Evolutionary conservation across 352 stramenopile genomes (phyloP).

Genomic region (Phytopythium chamaehyphon): DNA sequence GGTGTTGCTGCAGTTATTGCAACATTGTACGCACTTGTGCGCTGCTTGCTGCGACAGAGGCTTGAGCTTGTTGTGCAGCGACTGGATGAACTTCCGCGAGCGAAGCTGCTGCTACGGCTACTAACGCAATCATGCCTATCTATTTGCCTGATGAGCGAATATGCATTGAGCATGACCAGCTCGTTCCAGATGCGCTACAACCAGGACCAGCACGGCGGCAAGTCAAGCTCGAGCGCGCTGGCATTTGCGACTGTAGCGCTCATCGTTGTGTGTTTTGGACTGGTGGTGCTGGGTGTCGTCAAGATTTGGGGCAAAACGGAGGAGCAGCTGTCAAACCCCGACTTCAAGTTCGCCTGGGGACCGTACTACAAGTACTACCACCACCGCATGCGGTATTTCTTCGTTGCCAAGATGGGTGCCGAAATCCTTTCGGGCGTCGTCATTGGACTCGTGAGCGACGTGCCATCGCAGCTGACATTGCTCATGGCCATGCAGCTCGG

Average conservation of each 20-base stretch:
- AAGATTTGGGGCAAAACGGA: constrained; percentile 68
- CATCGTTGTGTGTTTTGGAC: constrained; percentile 57
- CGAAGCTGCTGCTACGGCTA: constrained; percentile 63
- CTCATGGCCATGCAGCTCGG: constrained; percentile 64
- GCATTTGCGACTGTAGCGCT: constrained; percentile 56
- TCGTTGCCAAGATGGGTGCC: constrained; percentile 73
- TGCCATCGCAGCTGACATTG: constrained; percentile 69
- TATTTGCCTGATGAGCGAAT: constrained; percentile 76
- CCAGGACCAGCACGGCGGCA: constrained; percentile 28
- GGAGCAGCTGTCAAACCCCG: constrained; percentile 42
- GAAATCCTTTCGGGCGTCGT: constrained; percentile 71
- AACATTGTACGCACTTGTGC: constrained; percentile 49
- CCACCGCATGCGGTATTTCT: constrained; percentile 62
- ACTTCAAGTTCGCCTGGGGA: constrained; percentile 79
- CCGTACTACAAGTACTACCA: constrained; percentile 84
- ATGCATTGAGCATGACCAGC: constrained; percentile 74
- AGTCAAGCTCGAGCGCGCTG: constrained; percentile 39
- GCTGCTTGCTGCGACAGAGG: constrained; percentile 34
- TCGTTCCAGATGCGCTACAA: constrained; percentile 79
- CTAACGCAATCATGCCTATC: constrained; percentile 66
- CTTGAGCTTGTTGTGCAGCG: constrained; percentile 55
- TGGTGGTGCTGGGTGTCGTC: constrained; percentile 60
- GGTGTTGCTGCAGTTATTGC: constrained; percentile 51
- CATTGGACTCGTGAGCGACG: constrained; percentile 68
- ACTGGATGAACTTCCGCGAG: constrained; percentile 61